Conservation (phyloP, 2,329 filamentous ascomycete genomes). For the Colletotrichum aenigma region DNA sequence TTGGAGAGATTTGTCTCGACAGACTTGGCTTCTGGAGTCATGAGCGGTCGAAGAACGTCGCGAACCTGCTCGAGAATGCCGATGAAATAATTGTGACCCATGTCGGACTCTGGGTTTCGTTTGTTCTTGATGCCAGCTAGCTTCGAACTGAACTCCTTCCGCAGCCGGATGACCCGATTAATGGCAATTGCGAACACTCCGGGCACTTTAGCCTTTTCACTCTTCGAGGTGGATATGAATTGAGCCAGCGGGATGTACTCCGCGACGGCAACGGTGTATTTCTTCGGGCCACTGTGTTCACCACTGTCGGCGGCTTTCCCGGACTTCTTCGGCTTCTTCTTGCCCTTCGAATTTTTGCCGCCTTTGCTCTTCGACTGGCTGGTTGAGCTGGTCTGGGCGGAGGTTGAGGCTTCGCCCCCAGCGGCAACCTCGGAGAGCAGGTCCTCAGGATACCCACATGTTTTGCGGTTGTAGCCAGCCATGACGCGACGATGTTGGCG, state of each 20-base stretch:
- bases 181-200: slow-evolving; percentile 32
- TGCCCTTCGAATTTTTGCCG: neutral
- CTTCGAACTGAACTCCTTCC: slow-evolving; percentile 30
- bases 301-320: neutral
- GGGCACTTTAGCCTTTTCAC: slow-evolving; percentile 31
- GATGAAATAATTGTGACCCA: slow-evolving; percentile 37
- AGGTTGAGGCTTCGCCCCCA: neutral
- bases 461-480: slow-evolving; percentile 45
- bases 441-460: slow-evolving; percentile 32
- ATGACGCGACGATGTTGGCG: slow-evolving; percentile 40
- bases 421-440: slow-evolving; percentile 12
- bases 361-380: neutral
- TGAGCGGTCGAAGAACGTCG: slow-evolving; percentile 28
- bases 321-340: neutral
- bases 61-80: slow-evolving; percentile 36
- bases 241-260: slow-evolving; percentile 42
- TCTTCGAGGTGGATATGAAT: slow-evolving; percentile 31
- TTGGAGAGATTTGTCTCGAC: slow-evolving; percentile 23
- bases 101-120: slow-evolving; percentile 25
- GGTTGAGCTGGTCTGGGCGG: neutral
- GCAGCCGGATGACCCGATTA: slow-evolving; percentile 37
- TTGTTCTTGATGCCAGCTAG: slow-evolving; percentile 21
- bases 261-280: slow-evolving; percentile 37
- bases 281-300: neutral
- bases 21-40: neutral